Evolutionary conservation across 192 early-diverging fungal genomes (phyloP), one percentile per base, ranked within the genome.

Genomic region (Lobosporangium transversale): DNA sequence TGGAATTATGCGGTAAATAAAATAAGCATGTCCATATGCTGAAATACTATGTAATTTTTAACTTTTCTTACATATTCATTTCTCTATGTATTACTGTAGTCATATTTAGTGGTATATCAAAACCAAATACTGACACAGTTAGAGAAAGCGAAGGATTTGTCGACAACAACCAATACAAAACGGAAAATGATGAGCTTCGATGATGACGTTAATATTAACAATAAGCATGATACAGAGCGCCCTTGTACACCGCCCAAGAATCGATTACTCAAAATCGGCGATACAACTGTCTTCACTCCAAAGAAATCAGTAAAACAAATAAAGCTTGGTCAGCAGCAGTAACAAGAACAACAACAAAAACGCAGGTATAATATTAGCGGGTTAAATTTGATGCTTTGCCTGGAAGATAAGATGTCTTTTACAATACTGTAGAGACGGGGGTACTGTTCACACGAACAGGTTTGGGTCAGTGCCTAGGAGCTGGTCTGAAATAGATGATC

Each of bases 1-100:
- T 58, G 56, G 12, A 58, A 58, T 11, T 58, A 42, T 9, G 40
- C 30, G 11, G 56, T 58, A n/a, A n/a, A n/a, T n/a, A n/a, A 58
- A 0, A 40, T 10, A 10, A 26, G 14, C 1, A 58, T 43, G 45
- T 14, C 5, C 17, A 4, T 15, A 14, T 7, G 4, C 23, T 17
- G 23, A 6, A 14, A 4, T 48, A 48, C 23, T n/a, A 14, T 7
- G 45, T 4, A 48, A 48, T 48, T 5, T 48, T 7, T 6, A 14
- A n/a, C n/a, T n/a, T 14, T 48, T 48, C 45, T 48, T 48, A n/a
- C 17, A 48, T 48, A 48, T 48, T 48, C 17, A 48, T 48, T 48
- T 17, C 23, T 48, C 6, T 48, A 14, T 48, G n/a, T 10, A 5
- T 48, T 48, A 17, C 4, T 48, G 5, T 48, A 48, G 45, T 48